Percentiles rank a stretch among this genome's conserved stretches.
These are phyloP conservation scores for Pythium aristosporum DNA, from an alignment of 352 stramenopile species.

Conservation along the genomic window DNA sequence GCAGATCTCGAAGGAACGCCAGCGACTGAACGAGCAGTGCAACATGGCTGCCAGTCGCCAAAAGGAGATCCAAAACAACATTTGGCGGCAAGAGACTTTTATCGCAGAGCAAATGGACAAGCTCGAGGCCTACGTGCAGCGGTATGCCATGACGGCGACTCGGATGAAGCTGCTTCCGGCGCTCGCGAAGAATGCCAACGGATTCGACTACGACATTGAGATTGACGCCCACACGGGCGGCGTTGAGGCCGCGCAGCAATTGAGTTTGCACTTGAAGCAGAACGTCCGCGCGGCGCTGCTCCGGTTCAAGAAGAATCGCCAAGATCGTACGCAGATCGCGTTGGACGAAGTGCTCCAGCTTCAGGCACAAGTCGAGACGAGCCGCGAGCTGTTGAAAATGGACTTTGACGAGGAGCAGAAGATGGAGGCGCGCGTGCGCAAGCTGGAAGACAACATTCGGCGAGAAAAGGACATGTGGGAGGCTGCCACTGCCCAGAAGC, in stretches of 20 bases:
- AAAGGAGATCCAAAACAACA: constrained; percentile 53
- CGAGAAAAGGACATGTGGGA: constrained; percentile 53
- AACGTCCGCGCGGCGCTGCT: constrained; percentile 52
- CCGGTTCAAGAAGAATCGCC: constrained; percentile 65
- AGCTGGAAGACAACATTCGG: constrained; percentile 53
- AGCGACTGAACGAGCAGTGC: constrained; percentile 71
- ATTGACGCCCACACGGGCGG: constrained; percentile 63
- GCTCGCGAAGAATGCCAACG: constrained; percentile 78
- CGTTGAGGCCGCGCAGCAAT: constrained; percentile 48
- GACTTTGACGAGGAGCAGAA: constrained; percentile 57
- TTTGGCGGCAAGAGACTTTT: constrained; percentile 66
- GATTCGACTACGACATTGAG: constrained; percentile 73
- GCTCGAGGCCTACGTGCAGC: constrained; percentile 59
- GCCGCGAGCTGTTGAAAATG: constrained; percentile 45
- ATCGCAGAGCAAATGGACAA: constrained; percentile 66
- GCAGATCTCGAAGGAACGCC: constrained; percentile 65
- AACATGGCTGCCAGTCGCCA: constrained; percentile 62
- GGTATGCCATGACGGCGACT: constrained; percentile 80
- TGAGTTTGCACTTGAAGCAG: constrained; percentile 68
- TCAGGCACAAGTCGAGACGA: constrained; percentile 52
- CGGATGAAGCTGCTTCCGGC: constrained; percentile 87
- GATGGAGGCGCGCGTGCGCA: constrained; percentile 43
- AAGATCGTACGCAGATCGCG: constrained; percentile 49
- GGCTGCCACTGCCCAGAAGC: constrained; percentile 43
- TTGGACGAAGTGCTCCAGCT: constrained; percentile 60